A percentile compares a stretch with the other conserved stretches of the same genome.
Conservation (phyloP, 257 asterid species). For the Nicotiana noctiflora region DNA sequence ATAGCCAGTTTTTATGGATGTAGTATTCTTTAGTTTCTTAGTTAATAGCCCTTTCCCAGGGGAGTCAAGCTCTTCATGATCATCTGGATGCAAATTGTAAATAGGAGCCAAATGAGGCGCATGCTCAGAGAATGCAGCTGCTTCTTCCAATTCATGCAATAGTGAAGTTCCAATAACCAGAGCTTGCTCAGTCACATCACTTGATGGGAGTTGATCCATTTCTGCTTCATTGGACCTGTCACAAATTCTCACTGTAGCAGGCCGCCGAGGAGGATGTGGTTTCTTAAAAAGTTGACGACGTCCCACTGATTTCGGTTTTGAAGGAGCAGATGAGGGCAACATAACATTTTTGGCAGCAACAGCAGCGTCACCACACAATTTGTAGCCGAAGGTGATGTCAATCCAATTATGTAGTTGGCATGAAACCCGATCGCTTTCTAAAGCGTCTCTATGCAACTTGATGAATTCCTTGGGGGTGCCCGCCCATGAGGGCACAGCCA, state of each 20-base stretch:
- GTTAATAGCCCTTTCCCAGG: slow-evolving; percentile 26
- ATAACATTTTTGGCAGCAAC: slow-evolving; percentile 86
- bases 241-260: slow-evolving; percentile 16
- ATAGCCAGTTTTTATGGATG: slow-evolving; percentile 20
- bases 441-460: slow-evolving; percentile 76
- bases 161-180: slow-evolving; percentile 25
- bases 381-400: slow-evolving; percentile 91
- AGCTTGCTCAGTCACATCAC: slow-evolving; percentile 20
- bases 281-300: slow-evolving; percentile 83
- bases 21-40: slow-evolving; percentile 24
- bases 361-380: slow-evolving; percentile 92
- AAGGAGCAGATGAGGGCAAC: slow-evolving; percentile 65
- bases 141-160: slow-evolving; percentile 60
- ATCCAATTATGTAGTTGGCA: slow-evolving; percentile 81
- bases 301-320: slow-evolving; percentile 56
- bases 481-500: slow-evolving; percentile 92
- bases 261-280: slow-evolving; percentile 83
- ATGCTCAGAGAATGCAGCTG: slow-evolving; percentile 69
- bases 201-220: slow-evolving; percentile 9
- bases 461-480: slow-evolving; percentile 76
- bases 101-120: slow-evolving; percentile 59
- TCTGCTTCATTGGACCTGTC: slow-evolving; percentile 21
- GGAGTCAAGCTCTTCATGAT: slow-evolving; percentile 25
- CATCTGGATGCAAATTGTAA: slow-evolving; percentile 35
- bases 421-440: slow-evolving; percentile 72